These are phyloP conservation scores for Erigeron philadelphicus DNA, from an alignment of 140 eudicot genomes.

Conservation along the genomic window DNA sequence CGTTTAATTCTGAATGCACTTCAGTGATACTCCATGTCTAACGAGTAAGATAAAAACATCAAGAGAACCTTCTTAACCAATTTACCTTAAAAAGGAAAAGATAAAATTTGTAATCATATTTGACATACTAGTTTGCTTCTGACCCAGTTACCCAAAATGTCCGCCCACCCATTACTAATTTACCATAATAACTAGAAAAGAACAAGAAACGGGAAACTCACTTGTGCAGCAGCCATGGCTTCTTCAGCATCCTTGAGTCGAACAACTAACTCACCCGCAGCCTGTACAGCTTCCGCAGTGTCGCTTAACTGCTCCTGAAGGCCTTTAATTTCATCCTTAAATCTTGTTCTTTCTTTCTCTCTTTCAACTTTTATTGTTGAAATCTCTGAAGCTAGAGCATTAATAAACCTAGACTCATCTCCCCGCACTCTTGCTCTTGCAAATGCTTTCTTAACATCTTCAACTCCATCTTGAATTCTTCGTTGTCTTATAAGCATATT, in stretches of 20 bases:
- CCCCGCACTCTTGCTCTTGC: constrained; percentile 75
- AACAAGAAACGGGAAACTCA: constrained; percentile 26
- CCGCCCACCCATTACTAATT: neutral
- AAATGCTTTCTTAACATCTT: constrained; percentile 88
- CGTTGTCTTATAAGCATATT: constrained; percentile 67
- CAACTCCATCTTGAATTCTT: constrained; percentile 67
- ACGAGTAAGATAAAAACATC: neutral
- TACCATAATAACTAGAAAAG: neutral
- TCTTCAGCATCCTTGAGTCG: constrained; percentile 94
- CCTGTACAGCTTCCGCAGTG: constrained; percentile 97
- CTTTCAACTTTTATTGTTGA: constrained; percentile 73
- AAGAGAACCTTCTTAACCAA: neutral
- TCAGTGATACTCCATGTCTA: neutral
- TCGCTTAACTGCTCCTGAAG: constrained; percentile 87
- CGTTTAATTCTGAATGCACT: neutral
- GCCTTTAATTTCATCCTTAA: constrained; percentile 72
- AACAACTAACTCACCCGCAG: constrained; percentile 93
- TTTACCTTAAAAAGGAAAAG: too few relatives aligned
- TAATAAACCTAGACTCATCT: constrained; percentile 70
- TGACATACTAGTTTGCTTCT: neutral
- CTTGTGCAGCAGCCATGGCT: constrained; percentile 75
- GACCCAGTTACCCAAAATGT: too few relatives aligned
- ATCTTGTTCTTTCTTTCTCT: constrained; percentile 68
- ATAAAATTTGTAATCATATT: neutral
- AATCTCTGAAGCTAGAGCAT: constrained; percentile 74